Conservation (phyloP, 805 yeast genomes). For the Candida germanica region DNA sequence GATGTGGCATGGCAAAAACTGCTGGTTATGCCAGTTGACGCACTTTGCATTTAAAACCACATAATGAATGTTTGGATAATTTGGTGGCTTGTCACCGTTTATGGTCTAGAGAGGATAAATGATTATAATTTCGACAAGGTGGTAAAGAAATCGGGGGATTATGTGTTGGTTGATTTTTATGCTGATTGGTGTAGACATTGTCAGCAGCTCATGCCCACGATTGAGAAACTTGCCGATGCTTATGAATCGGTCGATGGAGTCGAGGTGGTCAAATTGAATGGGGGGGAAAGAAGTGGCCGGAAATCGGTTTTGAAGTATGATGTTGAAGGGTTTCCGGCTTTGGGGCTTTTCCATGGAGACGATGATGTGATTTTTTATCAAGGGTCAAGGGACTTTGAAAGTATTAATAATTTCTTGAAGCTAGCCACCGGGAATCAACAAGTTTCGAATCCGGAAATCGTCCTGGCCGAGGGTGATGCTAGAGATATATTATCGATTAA, state of each 20-base stretch:
- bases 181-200: constrained; percentile 78
- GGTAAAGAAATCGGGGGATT: constrained; percentile 53
- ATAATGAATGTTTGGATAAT: too few relatives aligned
- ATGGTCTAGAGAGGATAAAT: constrained; percentile 39
- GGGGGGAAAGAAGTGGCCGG: constrained; percentile 52
- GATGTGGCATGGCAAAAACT: too few relatives aligned
- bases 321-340: constrained; percentile 64
- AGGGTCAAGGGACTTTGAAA: constrained; percentile 51
- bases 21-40: too few relatives aligned
- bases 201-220: constrained; percentile 52
- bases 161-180: constrained; percentile 46
- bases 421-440: constrained; percentile 26
- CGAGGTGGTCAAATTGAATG: constrained; percentile 52
- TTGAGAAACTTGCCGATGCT: constrained; percentile 31
- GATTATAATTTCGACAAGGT: constrained; percentile 52
- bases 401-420: constrained; percentile 52
- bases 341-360: constrained; percentile 54
- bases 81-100: too few relatives aligned
- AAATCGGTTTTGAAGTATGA: constrained; percentile 48
- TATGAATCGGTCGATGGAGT: constrained; percentile 34
- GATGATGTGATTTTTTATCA: constrained; percentile 52
- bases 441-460: constrained; percentile 10
- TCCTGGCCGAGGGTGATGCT: constrained; percentile 6
- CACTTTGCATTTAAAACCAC: too few relatives aligned
- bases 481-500: constrained; percentile 14